Percentiles rank a stretch among this genome's conserved stretches.
Evolutionary conservation across 2,329 filamentous ascomycete species (phyloP).

Genomic region (Fusarium floridanum): DNA sequence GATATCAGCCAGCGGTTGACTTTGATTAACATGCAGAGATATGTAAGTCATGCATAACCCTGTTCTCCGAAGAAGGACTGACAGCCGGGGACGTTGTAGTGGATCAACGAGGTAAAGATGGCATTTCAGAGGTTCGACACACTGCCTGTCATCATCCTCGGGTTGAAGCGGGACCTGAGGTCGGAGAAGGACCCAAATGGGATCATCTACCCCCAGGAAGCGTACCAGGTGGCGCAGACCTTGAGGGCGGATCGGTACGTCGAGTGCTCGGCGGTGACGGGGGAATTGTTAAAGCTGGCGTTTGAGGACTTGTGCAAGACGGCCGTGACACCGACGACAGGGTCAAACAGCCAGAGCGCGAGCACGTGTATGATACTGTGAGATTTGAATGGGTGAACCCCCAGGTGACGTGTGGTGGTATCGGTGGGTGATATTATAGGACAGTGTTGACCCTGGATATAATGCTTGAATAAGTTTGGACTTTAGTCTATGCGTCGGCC

Average conservation of each 20-base stretch:
- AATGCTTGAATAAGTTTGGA: slow-evolving; percentile 14
- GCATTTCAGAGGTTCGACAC: slow-evolving; percentile 61
- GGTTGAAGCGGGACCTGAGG: slow-evolving; percentile 71
- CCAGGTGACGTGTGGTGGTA: neutral
- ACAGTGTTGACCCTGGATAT: neutral
- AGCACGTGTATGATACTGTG: slow-evolving; percentile 67
- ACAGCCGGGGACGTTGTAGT: slow-evolving; percentile 55
- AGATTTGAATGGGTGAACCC: slow-evolving; percentile 30
- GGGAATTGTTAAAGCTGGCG: slow-evolving; percentile 68
- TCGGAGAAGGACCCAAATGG: slow-evolving; percentile 71
- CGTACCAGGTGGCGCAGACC: slow-evolving; percentile 67
- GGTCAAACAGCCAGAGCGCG: slow-evolving; percentile 65
- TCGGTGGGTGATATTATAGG: neutral
- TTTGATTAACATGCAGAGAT: slow-evolving; percentile 69
- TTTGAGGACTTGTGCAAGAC: slow-evolving; percentile 73
- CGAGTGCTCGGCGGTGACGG: slow-evolving; percentile 72
- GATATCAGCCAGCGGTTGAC: slow-evolving; percentile 71
- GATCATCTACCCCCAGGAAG: slow-evolving; percentile 72
- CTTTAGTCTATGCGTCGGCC: slow-evolving; percentile 51
- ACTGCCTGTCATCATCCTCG: slow-evolving; percentile 68
- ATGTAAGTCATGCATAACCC: slow-evolving; percentile 57
- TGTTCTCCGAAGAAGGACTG: slow-evolving; percentile 4
- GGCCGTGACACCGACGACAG: slow-evolving; percentile 62
- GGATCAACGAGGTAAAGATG: slow-evolving; percentile 67
- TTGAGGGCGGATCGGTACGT: slow-evolving; percentile 73